These are phyloP conservation scores for Diplotaxis tenuifolia DNA, from an alignment of 345 rosid species.

Conservation along the genomic window DNA sequence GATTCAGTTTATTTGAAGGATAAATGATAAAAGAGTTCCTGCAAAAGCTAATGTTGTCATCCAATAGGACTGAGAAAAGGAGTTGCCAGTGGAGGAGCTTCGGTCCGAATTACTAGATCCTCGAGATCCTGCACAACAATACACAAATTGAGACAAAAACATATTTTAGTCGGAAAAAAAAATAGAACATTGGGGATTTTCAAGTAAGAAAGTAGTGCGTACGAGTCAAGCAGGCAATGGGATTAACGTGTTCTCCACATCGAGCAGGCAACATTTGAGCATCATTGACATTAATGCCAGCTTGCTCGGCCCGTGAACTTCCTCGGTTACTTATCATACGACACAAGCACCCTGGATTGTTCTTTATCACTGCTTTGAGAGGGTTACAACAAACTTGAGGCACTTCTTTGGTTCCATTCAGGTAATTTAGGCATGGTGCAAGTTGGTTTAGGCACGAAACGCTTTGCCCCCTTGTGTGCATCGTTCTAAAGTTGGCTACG, in stretches of 20 bases:
- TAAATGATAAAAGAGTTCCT: slow-evolving; percentile 1
- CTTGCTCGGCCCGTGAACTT: slow-evolving; percentile 49
- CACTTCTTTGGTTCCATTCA: slow-evolving; percentile 53
- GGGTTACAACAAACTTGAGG: slow-evolving; percentile 67
- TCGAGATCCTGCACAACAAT: slow-evolving; percentile 21
- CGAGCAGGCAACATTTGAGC: slow-evolving; percentile 70
- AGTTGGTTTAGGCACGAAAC: slow-evolving; percentile 51
- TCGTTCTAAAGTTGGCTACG: slow-evolving; percentile 1
- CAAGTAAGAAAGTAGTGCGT: background rate
- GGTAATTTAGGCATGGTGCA: slow-evolving; percentile 57
- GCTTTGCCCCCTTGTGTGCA: slow-evolving; percentile 31
- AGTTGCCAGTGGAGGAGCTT: slow-evolving; percentile 12
- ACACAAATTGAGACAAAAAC: background rate
- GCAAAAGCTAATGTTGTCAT: slow-evolving; percentile 27
- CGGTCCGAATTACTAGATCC: slow-evolving; percentile 28
- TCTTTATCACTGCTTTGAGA: slow-evolving; percentile 51
- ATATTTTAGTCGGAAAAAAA: background rate
- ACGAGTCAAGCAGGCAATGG: slow-evolving; percentile 52
- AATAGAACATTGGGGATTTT: background rate
- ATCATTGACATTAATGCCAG: slow-evolving; percentile 54
- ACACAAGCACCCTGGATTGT: slow-evolving; percentile 58
- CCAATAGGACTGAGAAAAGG: slow-evolving; percentile 13
- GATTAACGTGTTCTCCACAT: slow-evolving; percentile 70
- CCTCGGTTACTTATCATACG: slow-evolving; percentile 57
- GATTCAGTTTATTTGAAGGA: background rate